Evolutionary conservation across 345 rosid species (phyloP), one percentile per base, ranked within the genome.

Genomic region (Brassica carinata): DNA sequence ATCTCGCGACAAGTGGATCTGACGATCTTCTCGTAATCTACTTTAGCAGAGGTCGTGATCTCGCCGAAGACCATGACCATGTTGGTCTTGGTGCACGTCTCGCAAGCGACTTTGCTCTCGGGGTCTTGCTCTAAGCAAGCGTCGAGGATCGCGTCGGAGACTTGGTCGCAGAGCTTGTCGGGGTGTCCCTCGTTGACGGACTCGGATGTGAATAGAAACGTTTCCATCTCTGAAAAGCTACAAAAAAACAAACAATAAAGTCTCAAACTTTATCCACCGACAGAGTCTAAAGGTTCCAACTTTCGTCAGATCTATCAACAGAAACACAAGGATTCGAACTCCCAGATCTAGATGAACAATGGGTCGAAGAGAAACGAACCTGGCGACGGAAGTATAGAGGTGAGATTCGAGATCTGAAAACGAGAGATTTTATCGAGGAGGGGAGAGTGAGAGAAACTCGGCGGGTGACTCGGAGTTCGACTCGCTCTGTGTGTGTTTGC

Each of bases 171-270:
- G 33, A 91, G 88, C 87, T 91, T 91, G 87, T 89, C 93, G 0
- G 96, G 96, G 74, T 91, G 96, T n/a, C 96, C 96, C 58, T 91
- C 96, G 48, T 91, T 91, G 77, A 91, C 96, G 8, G 96, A 89
- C 66, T 91, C 96, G 23, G 96, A 91, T 65, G 96, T 91, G 85
- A 89, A 91, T 27, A 91, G 87, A 79, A 91, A 91, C 74, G 92
- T 89, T n/a, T 91, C 92, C 96, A 91, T 91, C 55, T 72, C 86
- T 84, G n/a, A 36, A 36, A 36, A 36, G 48, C 48, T 40, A 40
- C 48, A 9, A 40, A 40, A 40, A 40, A 9, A 40, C 6, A 33
- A 48, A 48, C 57, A 13, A 53, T 53, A 53, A 53, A 53, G 58
- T 53, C 5, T 43, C 3, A 10, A 43, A 3, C 51, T 43, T 43